Conservation (phyloP, 108 stramenopile species). For the Nannochloropsis salina region DNA sequence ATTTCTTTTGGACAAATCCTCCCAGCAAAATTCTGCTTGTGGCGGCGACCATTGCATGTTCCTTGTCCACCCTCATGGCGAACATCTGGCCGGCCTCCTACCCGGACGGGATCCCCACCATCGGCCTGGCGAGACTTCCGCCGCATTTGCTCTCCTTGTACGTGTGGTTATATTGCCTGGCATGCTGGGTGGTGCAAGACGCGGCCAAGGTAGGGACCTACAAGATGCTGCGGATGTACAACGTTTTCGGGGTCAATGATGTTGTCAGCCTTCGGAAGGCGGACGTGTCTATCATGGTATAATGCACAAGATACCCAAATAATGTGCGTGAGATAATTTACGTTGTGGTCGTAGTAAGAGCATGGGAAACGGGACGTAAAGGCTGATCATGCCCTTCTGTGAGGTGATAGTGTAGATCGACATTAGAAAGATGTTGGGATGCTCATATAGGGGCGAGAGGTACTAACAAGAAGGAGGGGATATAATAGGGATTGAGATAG, state of each 20-base stretch:
- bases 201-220: constrained; percentile 25
- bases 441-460: too few species aligned
- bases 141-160: constrained; percentile 13
- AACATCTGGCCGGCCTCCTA: constrained; percentile 29
- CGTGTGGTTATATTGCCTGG: constrained; percentile 25
- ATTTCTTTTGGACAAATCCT: constrained; percentile 27
- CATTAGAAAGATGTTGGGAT: too few species aligned
- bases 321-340: too few species aligned
- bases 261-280: background rate
- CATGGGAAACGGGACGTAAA: too few species aligned
- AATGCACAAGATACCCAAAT: background rate
- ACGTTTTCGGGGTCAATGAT: constrained; percentile 29
- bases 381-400: too few species aligned
- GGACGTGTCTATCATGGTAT: background rate
- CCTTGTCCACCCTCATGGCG: constrained; percentile 35
- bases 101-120: constrained; percentile 25
- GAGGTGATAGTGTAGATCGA: too few species aligned
- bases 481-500: too few species aligned
- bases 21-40: constrained; percentile 27
- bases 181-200: constrained; percentile 30
- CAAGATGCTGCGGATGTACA: constrained; percentile 24
- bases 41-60: constrained; percentile 29
- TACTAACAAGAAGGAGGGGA: too few species aligned
- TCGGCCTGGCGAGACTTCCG: constrained; percentile 20
- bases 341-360: too few species aligned